Conservation (phyloP, 2,329 filamentous ascomycete genomes). For the Cytospora piceae region DNA sequence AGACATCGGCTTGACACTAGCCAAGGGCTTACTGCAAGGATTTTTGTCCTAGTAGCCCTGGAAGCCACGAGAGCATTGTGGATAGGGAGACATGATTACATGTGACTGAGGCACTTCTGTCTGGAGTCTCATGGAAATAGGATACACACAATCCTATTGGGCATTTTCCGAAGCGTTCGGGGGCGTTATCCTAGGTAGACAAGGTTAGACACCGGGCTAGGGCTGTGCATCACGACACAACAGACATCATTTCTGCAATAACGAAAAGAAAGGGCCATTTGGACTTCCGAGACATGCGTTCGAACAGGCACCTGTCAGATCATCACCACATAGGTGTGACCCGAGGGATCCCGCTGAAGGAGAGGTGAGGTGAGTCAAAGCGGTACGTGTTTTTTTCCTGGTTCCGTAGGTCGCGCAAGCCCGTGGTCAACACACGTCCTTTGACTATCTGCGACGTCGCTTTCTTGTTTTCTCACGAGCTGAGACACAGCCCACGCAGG, state of each 20-base stretch:
- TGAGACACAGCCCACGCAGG: no score
- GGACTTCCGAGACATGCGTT: slow-evolving; percentile 1
- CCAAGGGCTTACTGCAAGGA: neutral
- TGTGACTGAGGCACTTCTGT: neutral
- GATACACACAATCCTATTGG: neutral
- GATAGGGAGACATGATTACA: neutral
- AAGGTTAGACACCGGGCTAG: slow-evolving; percentile 7
- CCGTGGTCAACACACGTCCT: neutral
- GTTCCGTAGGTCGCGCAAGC: slow-evolving; percentile 6
- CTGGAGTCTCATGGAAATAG: neutral
- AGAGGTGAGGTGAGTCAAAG: neutral
- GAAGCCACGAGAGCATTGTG: neutral
- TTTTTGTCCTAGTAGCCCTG: neutral
- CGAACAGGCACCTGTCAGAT: slow-evolving; percentile 18
- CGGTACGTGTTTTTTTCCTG: neutral
- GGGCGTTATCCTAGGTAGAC: slow-evolving; percentile 4
- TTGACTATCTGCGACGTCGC: neutral
- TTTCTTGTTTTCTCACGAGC: neutral
- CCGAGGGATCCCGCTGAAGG: neutral
- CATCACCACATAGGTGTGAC: slow-evolving; percentile 13
- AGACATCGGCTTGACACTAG: neutral
- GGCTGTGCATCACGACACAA: slow-evolving; percentile 10
- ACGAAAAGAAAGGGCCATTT: slow-evolving; percentile 9
- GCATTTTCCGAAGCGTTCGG: slow-evolving; percentile 17
- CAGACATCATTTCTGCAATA: slow-evolving; percentile 16